Evolutionary conservation across 176 grass and related monocot species (phyloP), one percentile per base, ranked within the genome.

Genomic region (Eleusine indica): DNA sequence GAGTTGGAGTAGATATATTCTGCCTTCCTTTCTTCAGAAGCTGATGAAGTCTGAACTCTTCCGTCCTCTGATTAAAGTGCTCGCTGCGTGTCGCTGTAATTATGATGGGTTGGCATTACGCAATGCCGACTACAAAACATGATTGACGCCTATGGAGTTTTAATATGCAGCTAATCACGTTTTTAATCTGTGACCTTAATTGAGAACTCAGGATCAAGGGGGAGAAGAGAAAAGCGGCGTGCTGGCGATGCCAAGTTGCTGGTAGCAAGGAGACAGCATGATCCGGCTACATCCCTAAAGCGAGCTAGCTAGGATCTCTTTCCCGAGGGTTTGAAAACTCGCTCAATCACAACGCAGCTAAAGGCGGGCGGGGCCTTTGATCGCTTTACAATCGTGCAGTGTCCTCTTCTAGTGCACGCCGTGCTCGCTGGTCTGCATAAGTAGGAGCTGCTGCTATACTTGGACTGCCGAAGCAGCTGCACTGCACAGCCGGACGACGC

Each of bases 241-340:
- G 35, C 19, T 21, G 68, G 73, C 63, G 84, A 90, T 80, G 70
- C 80, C 52, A 80, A 87, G 60, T 90, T 90, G 84, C 75, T 80
- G 80, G 70, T 30, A 39, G 75, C 74, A 80, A 80, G 88, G 84
- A 47, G 88, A 87, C 88, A 83, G 52, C 80, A 83, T 90, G 80
- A 90, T 90, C 88, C 80, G 75, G 61, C 84, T 89, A 80, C 80
- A 83, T 74, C 70, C 87, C 84, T n/a, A 87, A 90, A 90, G 88
- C 80, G 16, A 70, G 53, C 64, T 61, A 83, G 32, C 75, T 64
- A 63, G 71, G 56, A 69, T 40, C 18, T 12, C 69, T 68, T 79
- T 86, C 66, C 62, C 84, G 25, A 10, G 75, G 75, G 56, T 35
- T 90, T 83, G 72, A 90, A 83, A 80, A 70, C 64, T 79, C 2